Percentiles rank a stretch among this genome's conserved stretches.
These are phyloP conservation scores for Maudiozyma pseudohumilis DNA, from an alignment of 805 yeast species.

Conservation along the genomic window DNA sequence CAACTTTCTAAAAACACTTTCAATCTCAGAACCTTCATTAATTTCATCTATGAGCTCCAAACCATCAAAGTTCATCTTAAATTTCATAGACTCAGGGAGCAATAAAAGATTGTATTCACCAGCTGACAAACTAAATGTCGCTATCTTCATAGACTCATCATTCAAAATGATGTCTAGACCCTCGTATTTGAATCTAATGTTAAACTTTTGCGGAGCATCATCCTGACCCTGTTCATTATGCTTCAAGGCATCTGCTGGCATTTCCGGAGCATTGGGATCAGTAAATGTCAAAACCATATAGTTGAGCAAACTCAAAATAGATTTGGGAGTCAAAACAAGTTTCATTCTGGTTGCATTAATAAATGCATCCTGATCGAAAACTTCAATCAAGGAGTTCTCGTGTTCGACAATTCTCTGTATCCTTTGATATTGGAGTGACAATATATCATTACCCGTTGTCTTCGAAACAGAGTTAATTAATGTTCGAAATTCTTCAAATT, in stretches of 20 bases:
- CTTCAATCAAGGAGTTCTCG: conserved; percentile 44
- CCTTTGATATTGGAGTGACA: conserved; percentile 50
- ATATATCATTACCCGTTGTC: conserved; percentile 40
- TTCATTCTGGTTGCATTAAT: conserved; percentile 71
- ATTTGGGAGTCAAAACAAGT: conserved; percentile 65
- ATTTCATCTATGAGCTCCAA: conserved; percentile 69
- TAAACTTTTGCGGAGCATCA: conserved; percentile 63
- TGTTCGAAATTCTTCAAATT: conserved; percentile 50
- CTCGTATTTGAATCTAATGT: conserved; percentile 56
- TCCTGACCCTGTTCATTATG: conserved; percentile 52
- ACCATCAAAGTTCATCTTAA: conserved; percentile 67
- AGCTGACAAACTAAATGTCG: conserved; percentile 64
- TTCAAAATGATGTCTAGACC: conserved; percentile 67
- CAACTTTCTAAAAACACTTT: conserved; percentile 51
- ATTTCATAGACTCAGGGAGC: conserved; percentile 68
- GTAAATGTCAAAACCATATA: conserved; percentile 82
- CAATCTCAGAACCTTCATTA: conserved; percentile 49
- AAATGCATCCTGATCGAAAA: conserved; percentile 66
- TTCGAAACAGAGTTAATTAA: conserved; percentile 47
- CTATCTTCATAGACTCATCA: conserved; percentile 75
- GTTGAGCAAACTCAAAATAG: conserved; percentile 68
- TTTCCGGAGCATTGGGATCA: conserved; percentile 57
- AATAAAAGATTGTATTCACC: conserved; percentile 60
- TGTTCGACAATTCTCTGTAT: conserved; percentile 49
- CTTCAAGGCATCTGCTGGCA: conserved; percentile 61